phyloP scores from a whole-genome alignment of 345 rosid species.

The Camelina laxa region DNA sequence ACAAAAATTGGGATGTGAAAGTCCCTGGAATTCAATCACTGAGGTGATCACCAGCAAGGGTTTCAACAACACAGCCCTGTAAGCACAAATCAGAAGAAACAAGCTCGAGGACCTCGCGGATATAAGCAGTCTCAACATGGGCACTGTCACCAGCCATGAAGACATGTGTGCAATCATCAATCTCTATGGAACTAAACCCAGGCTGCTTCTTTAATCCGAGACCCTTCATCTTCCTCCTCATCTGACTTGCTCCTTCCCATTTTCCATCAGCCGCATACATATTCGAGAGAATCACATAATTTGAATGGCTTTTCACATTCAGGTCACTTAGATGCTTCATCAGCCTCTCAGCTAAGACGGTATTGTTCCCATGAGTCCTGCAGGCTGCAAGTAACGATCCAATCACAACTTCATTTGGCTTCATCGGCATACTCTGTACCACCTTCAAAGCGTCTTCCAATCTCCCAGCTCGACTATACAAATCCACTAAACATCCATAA shows the following conservation, averaged over 20 bases:
- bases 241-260: constrained; percentile 78
- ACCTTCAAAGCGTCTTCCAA: constrained; percentile 69
- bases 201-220: constrained; percentile 74
- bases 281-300: constrained; percentile 70
- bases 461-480: constrained; percentile 80
- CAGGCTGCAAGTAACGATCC: constrained; percentile 84
- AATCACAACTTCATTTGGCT: constrained; percentile 75
- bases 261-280: constrained; percentile 71
- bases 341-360: constrained; percentile 62
- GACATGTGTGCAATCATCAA: constrained; percentile 57
- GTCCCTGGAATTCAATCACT: constrained; percentile 16
- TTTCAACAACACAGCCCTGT: constrained; percentile 47
- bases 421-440: constrained; percentile 69
- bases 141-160: constrained; percentile 72
- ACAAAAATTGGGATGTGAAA: constrained; percentile 1
- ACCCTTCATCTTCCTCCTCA: constrained; percentile 71
- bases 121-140: constrained; percentile 50
- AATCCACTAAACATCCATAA: constrained; percentile 87
- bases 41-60: constrained; percentile 9
- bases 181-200: constrained; percentile 75
- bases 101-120: constrained; percentile 56
- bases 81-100: constrained; percentile 50
- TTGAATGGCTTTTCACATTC: constrained; percentile 59
- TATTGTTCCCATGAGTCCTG: constrained; percentile 56
- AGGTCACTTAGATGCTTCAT: constrained; percentile 52